Base-by-base conservation (phyloP, 2,329 filamentous ascomycete species). In the Aspergillus clavatus region DNA sequence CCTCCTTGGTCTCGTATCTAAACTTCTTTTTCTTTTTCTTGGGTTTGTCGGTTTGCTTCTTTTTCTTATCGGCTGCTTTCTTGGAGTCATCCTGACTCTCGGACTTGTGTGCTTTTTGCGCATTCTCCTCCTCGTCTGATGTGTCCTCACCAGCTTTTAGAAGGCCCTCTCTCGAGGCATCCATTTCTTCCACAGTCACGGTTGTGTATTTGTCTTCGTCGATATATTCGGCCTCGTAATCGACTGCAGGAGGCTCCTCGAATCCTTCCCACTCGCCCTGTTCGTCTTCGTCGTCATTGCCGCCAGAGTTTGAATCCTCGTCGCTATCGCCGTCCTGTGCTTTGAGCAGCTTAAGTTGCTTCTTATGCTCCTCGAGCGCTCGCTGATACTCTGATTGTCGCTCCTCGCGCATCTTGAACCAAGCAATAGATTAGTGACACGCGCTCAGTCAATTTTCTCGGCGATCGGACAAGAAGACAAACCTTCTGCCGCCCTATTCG, bases 141-240 rank as follows among this genome's bases (percentile, higher is more conserved):
- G 58, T 60, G 40, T 58, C 53, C 29, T 64, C 56, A 33, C 63
- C 67, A 2, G 75, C 73, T 56, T 79, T 83, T 46, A 80, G 76
- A 38, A 94, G 71, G 0, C 87, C 87, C 44, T 89, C 82, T 54
- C 81, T 81, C 10, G 86, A 84, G 12, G 94, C 79, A 51, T 84
- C 85, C 55, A 98, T 89, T 8, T 87, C 85, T 65, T 96, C 91
- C 1, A 98, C 83, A 0, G 88, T 96, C 21, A 98, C 93, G 1
- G 89, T 95, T 0, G 93, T 97, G 66, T 89, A 96, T 63, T 86
- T 87, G 67, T 96, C 91, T 66, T 97, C 93, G 66, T 98, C 93
- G 54, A 96, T 81, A 70, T 96, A 98, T 67, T 97, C 89, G 55
- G 91, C 89, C 65, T 95, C 87, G 56, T 88, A 83, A 62, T 94